Conservation (phyloP, 441 rosid species). For the Mallotus repandus region DNA sequence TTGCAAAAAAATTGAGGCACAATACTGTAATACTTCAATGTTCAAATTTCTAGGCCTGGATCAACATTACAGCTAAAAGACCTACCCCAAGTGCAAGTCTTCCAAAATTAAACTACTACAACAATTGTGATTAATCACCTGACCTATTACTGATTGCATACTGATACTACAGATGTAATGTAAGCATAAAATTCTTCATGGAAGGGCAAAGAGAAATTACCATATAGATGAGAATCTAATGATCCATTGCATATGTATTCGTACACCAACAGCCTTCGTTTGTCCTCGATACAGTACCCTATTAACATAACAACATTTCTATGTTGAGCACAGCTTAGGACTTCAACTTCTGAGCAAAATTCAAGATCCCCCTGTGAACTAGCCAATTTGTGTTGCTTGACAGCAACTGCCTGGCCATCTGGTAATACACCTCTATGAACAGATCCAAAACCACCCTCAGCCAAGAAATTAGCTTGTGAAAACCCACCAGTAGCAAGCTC, state of each 20-base stretch:
- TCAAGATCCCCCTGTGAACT: constrained; percentile 98
- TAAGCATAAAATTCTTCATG: constrained; percentile 2
- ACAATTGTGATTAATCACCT: neutral
- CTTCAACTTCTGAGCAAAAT: constrained; percentile 99
- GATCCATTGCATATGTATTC: constrained; percentile 98
- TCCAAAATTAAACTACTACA: too few species aligned
- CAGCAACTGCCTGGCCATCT: constrained; percentile 95
- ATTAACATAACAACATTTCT: constrained; percentile 96
- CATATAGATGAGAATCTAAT: constrained; percentile 90
- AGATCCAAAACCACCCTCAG: constrained; percentile 99
- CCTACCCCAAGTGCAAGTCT: neutral
- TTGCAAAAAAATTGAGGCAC: neutral
- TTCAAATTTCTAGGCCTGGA: neutral
- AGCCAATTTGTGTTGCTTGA: constrained; percentile 93
- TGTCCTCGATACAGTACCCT: constrained; percentile 94
- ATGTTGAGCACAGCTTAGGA: constrained; percentile 98
- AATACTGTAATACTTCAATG: neutral
- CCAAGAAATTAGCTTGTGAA: constrained; percentile 92
- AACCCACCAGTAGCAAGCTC: constrained; percentile 96
- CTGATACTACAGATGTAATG: neutral
- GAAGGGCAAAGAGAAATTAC: constrained; percentile 40
- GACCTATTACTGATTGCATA: too few species aligned
- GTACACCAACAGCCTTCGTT: constrained; percentile 89
- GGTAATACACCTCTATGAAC: constrained; percentile 92
- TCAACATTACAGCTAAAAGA: neutral